Percentiles rank a stretch among this genome's conserved stretches.
Evolutionary conservation across 371 early-diverging fungal genomes (phyloP).

Genomic region (Mucor circinelloides): DNA sequence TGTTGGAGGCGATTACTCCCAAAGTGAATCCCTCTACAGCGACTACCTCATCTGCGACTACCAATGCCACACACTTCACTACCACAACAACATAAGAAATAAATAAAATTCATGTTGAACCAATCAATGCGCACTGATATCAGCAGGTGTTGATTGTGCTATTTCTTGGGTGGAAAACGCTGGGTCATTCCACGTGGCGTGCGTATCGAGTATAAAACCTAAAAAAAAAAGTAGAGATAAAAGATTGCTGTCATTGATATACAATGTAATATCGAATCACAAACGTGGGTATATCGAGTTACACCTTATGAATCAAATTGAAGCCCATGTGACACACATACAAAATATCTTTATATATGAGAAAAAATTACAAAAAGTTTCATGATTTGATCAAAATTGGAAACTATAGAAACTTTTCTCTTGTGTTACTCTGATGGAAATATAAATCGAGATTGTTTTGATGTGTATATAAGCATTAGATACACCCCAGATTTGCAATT

Average conservation of each 20-base stretch:
- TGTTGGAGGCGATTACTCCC: conserved; percentile 69
- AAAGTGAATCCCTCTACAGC: conserved; percentile 13
- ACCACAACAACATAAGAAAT: not conserved
- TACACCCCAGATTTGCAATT: conserved; percentile 12
- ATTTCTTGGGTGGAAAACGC: not conserved
- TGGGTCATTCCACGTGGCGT: not conserved
- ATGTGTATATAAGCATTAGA: conserved; percentile 4
- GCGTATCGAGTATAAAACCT: not conserved
- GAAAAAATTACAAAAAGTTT: not conserved
- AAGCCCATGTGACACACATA: conserved; percentile 1
- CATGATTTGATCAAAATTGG: not conserved
- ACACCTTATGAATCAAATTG: not conserved
- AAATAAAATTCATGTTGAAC: not conserved
- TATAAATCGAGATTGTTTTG: conserved; percentile 16
- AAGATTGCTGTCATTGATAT: not conserved
- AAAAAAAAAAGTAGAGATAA: not conserved
- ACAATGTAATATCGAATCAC: conserved; percentile 13
- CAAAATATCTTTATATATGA: not conserved
- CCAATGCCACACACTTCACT: not conserved
- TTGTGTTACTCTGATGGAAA: not conserved
- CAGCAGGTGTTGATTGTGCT: not conserved
- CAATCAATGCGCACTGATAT: conserved; percentile 6
- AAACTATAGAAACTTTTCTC: not conserved
- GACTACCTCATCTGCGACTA: not conserved
- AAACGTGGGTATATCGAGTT: conserved; percentile 21